Evolutionary conservation across 306 rosid species (phyloP).

Genomic region (Pueraria montana): DNA sequence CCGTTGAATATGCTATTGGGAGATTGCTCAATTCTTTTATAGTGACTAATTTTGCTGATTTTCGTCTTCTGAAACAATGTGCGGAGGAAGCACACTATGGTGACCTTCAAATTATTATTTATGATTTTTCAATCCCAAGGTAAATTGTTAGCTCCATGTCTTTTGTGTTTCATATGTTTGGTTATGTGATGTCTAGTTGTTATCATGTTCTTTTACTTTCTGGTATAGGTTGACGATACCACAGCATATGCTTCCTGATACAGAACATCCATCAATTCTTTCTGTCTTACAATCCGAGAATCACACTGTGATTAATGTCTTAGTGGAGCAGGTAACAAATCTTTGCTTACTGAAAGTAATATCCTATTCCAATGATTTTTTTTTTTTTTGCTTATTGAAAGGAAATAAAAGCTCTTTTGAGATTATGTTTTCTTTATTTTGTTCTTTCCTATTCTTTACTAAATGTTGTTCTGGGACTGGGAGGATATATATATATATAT

Average conservation of each 20-base stretch:
- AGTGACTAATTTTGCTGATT: constrained; percentile 85
- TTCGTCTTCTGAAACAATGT: constrained; percentile 79
- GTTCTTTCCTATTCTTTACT: too few species aligned
- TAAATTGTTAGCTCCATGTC: constrained; percentile 38
- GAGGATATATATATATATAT: too few species aligned
- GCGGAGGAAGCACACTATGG: constrained; percentile 76
- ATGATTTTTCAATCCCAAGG: constrained; percentile 91
- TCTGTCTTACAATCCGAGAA: constrained; percentile 76
- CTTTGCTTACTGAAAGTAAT: constrained; percentile 35
- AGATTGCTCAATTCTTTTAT: constrained; percentile 89
- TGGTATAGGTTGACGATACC: constrained; percentile 77
- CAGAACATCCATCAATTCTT: constrained; percentile 78
- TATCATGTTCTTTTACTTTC: constrained; percentile 44
- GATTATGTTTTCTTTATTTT: too few species aligned
- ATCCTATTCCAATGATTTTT: neutral
- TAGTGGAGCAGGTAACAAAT: constrained; percentile 78
- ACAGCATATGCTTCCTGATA: constrained; percentile 84
- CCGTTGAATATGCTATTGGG: constrained; percentile 88
- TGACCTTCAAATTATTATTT: constrained; percentile 76
- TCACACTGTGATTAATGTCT: constrained; percentile 79
- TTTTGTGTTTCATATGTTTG: neutral
- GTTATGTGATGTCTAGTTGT: constrained; percentile 24
- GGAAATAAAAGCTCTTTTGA: too few species aligned
- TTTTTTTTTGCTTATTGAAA: constrained; percentile 7
- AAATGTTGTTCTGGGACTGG: too few species aligned